These are phyloP conservation scores for Auricularia sp. DNA, from an alignment of 768 basidiomycete species.

Conservation along the genomic window DNA sequence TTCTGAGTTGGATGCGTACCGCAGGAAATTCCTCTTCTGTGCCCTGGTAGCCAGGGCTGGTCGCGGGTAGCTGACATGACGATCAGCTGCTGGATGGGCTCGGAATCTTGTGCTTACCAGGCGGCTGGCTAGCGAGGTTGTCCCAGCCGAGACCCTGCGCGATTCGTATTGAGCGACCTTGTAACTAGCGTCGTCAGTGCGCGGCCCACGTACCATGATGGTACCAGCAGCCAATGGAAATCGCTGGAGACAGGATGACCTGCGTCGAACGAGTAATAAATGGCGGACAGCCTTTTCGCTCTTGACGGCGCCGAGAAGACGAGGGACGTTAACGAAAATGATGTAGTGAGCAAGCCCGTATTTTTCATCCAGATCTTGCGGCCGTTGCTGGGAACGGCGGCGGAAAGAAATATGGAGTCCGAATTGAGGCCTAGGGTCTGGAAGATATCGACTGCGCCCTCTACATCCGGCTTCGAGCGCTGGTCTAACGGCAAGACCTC, in stretches of 20 bases:
- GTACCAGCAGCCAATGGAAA: too few relatives aligned
- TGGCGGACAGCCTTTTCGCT: constrained; percentile 94
- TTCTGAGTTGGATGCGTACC: too few relatives aligned
- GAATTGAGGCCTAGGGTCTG: constrained; percentile 89
- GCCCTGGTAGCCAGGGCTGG: too few relatives aligned
- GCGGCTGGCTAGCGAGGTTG: too few relatives aligned
- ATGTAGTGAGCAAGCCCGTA: constrained; percentile 97
- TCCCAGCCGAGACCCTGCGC: too few relatives aligned
- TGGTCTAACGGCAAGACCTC: constrained; percentile 99
- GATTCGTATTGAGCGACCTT: too few relatives aligned
- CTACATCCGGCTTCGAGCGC: constrained; percentile 96
- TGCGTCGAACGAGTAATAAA: constrained; percentile 96
- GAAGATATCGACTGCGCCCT: constrained; percentile 96
- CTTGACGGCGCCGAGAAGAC: constrained; percentile 95
- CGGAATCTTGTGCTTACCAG: too few relatives aligned
- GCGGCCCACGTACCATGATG: too few relatives aligned
- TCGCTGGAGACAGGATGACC: constrained; percentile 55
- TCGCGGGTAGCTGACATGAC: too few relatives aligned
- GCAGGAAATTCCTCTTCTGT: too few relatives aligned
- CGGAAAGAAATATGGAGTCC: constrained; percentile 97
- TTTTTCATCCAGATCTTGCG: constrained; percentile 97
- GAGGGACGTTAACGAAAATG: constrained; percentile 95
- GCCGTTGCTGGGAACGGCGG: constrained; percentile 96
- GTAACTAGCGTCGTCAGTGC: too few relatives aligned
- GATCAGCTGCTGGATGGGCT: too few relatives aligned